Base-by-base conservation (phyloP, 306 rosid genomes). In the Pyrus betulifolia region DNA sequence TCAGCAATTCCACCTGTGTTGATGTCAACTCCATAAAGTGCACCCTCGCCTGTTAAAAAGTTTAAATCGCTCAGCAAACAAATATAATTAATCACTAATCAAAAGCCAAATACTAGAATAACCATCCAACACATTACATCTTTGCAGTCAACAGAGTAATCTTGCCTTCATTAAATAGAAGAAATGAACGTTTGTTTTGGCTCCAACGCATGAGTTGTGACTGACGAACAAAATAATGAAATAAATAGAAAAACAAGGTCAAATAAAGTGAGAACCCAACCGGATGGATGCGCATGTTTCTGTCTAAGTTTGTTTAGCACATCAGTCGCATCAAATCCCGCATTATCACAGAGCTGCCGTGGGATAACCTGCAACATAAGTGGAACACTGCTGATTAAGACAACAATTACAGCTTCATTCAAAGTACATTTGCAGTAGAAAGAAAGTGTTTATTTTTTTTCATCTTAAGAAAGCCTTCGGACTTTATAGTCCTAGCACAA, bases 321-420 rank as follows among this genome's bases (percentile, higher is more conserved):
- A 84, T 96, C 99, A 67, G 99, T 96, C 17, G 99, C 99, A 80
- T 92, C 99, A 78, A 96, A 92, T 69, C 99, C 99, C 23, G 99
- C 99, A 75, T 96, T 96, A 88, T 96, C 99, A 80, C 99, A 96
- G 75, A 96, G 88, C 79, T 96, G 99, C 49, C 99, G 79, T 33
- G 99, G 99, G 67, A 96, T 96, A 83, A 92, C 93, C 99, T 96
- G 89, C 81, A 90, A 71, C 23, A 65, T 62, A 64, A 19, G 60
- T 42, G 4, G 33, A 67, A 70, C 31, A 64, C 62, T 55, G 57
- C 31, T 60, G 30, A 80, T 77, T 49, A 84, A 69, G 73, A 44
- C 18, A 81, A 30, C 58, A 42, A 35, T 10, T 44, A 14, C 38
- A n/a, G 27, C 31, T 38, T 33, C 22, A 49, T 45, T 44, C 52